Base-by-base conservation (phyloP, 306 rosid genomes). In the Geum urbanum region DNA sequence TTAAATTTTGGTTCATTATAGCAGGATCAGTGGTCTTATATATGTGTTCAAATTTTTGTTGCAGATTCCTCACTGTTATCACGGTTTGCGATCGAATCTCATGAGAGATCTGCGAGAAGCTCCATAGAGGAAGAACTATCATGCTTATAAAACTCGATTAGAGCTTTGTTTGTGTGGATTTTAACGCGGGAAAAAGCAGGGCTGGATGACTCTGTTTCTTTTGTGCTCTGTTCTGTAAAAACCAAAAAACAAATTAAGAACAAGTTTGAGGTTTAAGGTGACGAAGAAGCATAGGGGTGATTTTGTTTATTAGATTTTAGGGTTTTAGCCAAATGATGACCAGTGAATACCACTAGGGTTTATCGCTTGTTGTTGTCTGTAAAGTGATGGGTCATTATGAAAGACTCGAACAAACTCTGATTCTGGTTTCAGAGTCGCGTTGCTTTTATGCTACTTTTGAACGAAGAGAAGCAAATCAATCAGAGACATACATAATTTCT, bases 341-440 rank as follows among this genome's bases (percentile, higher is more conserved):
- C 78, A 67, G 82, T 11, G 76, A 72, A 77, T 69, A 62, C 64
- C 58, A 41, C 69, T 72, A 73, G 81, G 56, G 54, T 60, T 35
- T 16, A 19, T 78, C 71, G 55, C 72, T 46, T 67, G 81, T 37
- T 80, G 71, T 72, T 70, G 60, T 79, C 74, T 82, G 85, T 80
- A 80, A 49, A 86, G 85, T 73, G 80, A 84, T 73, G 92, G 67
- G 75, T 24, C 77, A 76, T 83, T 68, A 78, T 84, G 84, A 80
- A 80, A 78, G 37, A 79, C 77, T 85, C 81, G 55, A 81, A 49
- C 67, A n/a, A 40, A 64, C 24, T 70, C 47, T 45, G 76, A 71
- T 67, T 54, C 58, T 41, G 57, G 84, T 76, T 58, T 57, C n/a
- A 41, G 48, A 19, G 66, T 61, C 5, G 4, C 37, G 66, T 32